Evolutionary conservation across 2,329 filamentous ascomycete species (phyloP), one percentile per base, ranked within the genome.

Genomic region (Colletotrichum liriopes): DNA sequence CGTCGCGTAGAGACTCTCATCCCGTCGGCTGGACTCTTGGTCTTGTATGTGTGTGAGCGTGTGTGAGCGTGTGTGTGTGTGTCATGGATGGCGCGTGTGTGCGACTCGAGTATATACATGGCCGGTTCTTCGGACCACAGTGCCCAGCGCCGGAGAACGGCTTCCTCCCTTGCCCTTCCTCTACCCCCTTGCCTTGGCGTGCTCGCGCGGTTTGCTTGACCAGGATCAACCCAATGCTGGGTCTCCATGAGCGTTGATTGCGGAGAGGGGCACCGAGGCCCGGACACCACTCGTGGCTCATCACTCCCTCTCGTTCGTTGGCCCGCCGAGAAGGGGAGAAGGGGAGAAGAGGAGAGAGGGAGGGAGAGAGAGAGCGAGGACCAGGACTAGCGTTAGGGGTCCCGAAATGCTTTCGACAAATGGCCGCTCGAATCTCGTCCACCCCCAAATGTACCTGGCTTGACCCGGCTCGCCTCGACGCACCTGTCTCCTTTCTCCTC

Each of bases 261-360:
- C 65, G 69, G 65, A 68, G 69, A 71, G 64, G 68, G 68, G 68
- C 58, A 58, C 49, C 47, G n/a, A 71, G 55, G 62, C 39, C 64
- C 64, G 37, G 43, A 32, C 69, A 51, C 58, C 51, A 58, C 43
- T 67, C 49, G 45, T 63, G 60, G 41, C 43, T 66, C 58, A 37
- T 62, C 43, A 37, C 59, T 55, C 29, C 65, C 52, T 58, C 63
- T 67, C 51, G 58, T 62, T 68, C 58, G 51, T 52, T 52, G 65
- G 65, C 58, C 58, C 51, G 51, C 51, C 23, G 23, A 35, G 32
- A 23, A 41, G 18, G 29, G 18, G 41, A 56, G 32, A 16, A 26
- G 12, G n/a, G 6, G 43, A 39, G 54, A 39, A 26, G 23, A 26
- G 23, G 26, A 20, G 29, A 43, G 43, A 12, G 29, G 35, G 58